Base-by-base conservation (phyloP, 768 basidiomycete genomes). In the Tylopilus intermedius region DNA sequence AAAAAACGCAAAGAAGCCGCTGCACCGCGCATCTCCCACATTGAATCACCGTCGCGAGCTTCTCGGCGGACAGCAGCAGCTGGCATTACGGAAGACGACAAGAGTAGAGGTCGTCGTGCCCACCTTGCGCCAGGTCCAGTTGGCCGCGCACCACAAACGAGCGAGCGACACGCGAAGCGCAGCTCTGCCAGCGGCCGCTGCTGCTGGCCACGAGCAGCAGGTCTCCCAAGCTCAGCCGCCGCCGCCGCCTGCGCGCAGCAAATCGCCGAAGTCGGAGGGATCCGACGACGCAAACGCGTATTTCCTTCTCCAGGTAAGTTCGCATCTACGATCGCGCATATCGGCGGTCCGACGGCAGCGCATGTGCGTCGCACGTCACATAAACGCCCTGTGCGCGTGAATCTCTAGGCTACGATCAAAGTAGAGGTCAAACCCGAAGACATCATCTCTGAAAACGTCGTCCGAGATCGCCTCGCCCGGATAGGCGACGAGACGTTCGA, bases 321-420 rank as follows among this genome's bases (percentile, higher is more conserved):
- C 8, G 7, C 27, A 55, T 27, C 21, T 26, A 8, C 40, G 14
- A 15, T 45, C 35, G 8, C 37, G n/a, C 10, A 8, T 7, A 24
- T 24, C 24, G 24, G 24, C 24, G 24, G 24, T 24, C 24, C 5
- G 24, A 24, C 24, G 5, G 24, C 24, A 24, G 24, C 24, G 24
- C 24, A 5, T 24, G 24, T 24, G 24, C 24, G 5, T 24, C 24
- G 24, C 24, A 24, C 24, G 5, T 24, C 2, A 24, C 2, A 24
- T 24, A 30, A 18, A 33, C 13, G 1, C 22, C 9, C 7, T 27
- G 5, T 11, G 21, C 8, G 21, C 5, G 33, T 14, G 14, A 30
- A 10, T 30, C n/a, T 18, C 32, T 35, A 62, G 56, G 56, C 48
- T 6, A 41, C 35, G 50, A 50, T 54, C 48, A 43, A 63, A 24